phyloP scores from a whole-genome alignment of 2,329 filamentous ascomycete species.

The Dissoconium aciculare region DNA sequence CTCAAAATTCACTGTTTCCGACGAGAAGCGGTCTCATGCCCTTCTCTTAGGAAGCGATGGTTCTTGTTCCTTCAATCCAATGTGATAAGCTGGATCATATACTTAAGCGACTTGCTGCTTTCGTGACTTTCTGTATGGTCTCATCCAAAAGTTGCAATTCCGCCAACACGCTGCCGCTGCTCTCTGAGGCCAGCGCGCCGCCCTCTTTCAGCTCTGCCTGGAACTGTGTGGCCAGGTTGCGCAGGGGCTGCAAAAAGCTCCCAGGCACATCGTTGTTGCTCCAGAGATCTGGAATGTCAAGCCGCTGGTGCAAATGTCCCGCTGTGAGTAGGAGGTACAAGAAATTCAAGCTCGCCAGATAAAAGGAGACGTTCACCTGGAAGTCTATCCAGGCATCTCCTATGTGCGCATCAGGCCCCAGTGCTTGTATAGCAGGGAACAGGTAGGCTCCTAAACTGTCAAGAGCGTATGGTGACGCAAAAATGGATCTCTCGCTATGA shows the following conservation, averaged over 20 bases:
- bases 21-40: too few species aligned
- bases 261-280: constrained; percentile 26
- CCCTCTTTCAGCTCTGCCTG: constrained; percentile 23
- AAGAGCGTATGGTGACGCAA: constrained; percentile 34
- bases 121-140: constrained; percentile 21
- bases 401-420: constrained; percentile 27
- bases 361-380: constrained; percentile 38
- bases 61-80: too few species aligned
- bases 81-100: too few species aligned
- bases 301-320: constrained; percentile 29
- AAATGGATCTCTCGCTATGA: constrained; percentile 24
- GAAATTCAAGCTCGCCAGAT: constrained; percentile 43
- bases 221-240: constrained; percentile 25
- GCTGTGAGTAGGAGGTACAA: constrained; percentile 42
- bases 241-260: constrained; percentile 31
- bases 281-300: constrained; percentile 34
- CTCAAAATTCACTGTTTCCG: too few species aligned
- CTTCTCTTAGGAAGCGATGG: too few species aligned
- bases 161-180: constrained; percentile 24
- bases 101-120: constrained; percentile 10
- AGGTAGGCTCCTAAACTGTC: constrained; percentile 36
- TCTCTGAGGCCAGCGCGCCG: constrained; percentile 23
- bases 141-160: constrained; percentile 21
- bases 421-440: constrained; percentile 34
- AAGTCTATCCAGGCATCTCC: constrained; percentile 32